A percentile compares a stretch with the other conserved stretches of the same genome.
Evolutionary conservation across 306 rosid species (phyloP).

Genomic region (Corylus heterophylla): DNA sequence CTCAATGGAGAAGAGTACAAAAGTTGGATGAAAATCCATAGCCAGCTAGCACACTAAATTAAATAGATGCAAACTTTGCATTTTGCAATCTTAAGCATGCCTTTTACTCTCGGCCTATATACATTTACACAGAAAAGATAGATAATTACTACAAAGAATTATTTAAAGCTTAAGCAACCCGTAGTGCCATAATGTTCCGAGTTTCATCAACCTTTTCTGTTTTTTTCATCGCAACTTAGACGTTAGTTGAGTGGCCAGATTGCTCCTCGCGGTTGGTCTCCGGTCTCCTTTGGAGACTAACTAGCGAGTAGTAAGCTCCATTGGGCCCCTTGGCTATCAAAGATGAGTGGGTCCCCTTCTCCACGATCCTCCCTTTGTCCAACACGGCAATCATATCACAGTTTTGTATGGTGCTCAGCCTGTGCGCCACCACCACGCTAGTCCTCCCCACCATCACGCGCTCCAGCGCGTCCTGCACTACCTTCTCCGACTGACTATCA

Average conservation of each 20-base stretch:
- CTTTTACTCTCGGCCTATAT: no score
- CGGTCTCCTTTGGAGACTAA: constrained; percentile 54
- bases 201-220: no score
- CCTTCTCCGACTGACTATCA: constrained; percentile 76
- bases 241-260: background rate
- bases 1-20: no score
- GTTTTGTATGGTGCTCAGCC: constrained; percentile 76
- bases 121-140: no score
- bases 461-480: constrained; percentile 81
- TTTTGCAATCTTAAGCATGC: no score
- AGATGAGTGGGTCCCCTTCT: constrained; percentile 68
- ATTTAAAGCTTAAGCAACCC: no score
- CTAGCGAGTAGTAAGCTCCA: constrained; percentile 70
- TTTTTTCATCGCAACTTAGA: no score
- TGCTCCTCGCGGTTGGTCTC: constrained; percentile 22
- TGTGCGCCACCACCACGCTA: constrained; percentile 89
- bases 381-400: constrained; percentile 72
- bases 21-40: no score
- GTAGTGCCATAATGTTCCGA: no score
- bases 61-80: no score
- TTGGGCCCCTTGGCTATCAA: constrained; percentile 56
- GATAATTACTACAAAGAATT: no score
- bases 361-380: constrained; percentile 78
- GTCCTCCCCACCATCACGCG: constrained; percentile 90
- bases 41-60: no score